Percentiles rank a stretch among this genome's conserved stretches.
Conservation (phyloP, 768 basidiomycete genomes). For the Lactarius indigo region DNA sequence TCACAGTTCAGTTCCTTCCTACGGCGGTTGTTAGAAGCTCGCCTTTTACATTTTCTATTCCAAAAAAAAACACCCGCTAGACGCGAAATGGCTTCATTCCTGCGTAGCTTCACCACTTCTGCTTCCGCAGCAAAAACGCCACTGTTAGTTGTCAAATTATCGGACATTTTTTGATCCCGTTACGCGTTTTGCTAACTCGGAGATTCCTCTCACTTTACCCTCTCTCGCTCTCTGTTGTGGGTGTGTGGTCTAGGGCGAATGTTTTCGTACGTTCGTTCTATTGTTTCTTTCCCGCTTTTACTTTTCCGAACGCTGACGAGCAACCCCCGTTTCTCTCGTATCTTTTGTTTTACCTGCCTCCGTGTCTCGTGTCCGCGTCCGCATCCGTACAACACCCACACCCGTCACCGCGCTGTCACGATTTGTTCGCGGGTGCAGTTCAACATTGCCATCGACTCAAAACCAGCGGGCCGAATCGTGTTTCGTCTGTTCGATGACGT, state of each 20-base stretch:
- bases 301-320: background rate
- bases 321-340: background rate
- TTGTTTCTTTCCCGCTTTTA: too few species aligned
- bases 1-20: background rate
- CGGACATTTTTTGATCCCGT: background rate
- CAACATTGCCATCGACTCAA: slow-evolving; percentile 56
- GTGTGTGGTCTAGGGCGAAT: slow-evolving; percentile 26
- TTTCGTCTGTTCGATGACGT: slow-evolving; percentile 82
- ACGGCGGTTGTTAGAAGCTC: background rate
- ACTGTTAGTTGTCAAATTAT: slow-evolving; percentile 18
- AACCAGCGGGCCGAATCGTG: slow-evolving; percentile 64
- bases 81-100: slow-evolving; percentile 27
- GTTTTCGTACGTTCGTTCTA: slow-evolving; percentile 28
- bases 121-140: slow-evolving; percentile 22
- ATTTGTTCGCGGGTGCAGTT: slow-evolving; percentile 41
- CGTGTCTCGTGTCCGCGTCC: background rate
- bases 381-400: background rate
- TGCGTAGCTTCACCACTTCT: slow-evolving; percentile 27
- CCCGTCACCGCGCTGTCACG: background rate
- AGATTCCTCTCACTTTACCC: background rate
- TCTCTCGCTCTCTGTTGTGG: background rate
- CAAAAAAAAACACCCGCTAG: background rate
- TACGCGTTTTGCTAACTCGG: background rate
- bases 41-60: background rate
- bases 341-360: background rate